phyloP scores from a whole-genome alignment of 306 rosid species.

The Begonia masoniana region DNA sequence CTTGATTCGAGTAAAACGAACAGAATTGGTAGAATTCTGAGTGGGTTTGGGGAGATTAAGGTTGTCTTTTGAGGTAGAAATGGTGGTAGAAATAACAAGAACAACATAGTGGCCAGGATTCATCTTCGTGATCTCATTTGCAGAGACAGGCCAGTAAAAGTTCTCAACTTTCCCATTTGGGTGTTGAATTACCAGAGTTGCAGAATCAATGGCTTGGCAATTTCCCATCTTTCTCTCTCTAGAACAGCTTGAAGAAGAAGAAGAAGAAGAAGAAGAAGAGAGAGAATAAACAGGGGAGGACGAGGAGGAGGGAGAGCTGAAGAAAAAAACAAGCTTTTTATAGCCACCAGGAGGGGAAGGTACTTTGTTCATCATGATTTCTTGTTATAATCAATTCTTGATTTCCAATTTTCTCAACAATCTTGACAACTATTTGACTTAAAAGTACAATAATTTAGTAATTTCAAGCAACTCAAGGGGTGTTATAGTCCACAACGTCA shows the following conservation, averaged over 20 bases:
- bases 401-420: not conserved
- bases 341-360: conserved; percentile 4
- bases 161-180: conserved; percentile 82
- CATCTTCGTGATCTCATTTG: conserved; percentile 70
- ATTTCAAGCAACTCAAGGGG: conserved; percentile 1
- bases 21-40: conserved; percentile 14
- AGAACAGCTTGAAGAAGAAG: conserved; percentile 1
- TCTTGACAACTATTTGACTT: not conserved
- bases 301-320: not conserved
- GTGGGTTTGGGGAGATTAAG: conserved; percentile 3
- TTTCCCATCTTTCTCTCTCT: conserved; percentile 54
- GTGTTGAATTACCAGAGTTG: conserved; percentile 72
- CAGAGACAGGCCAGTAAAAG: conserved; percentile 64
- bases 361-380: too few species aligned
- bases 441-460: too few species aligned
- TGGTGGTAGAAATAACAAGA: conserved; percentile 81
- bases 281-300: not conserved
- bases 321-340: conserved; percentile 8
- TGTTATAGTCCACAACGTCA: conserved; percentile 10
- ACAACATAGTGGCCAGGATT: conserved; percentile 96
- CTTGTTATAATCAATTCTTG: too few species aligned
- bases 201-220: conserved; percentile 96
- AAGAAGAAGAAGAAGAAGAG: conserved; percentile 11
- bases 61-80: conserved; percentile 36
- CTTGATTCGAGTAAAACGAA: conserved; percentile 86